Evolutionary conservation across 2,329 filamentous ascomycete species (phyloP).

Genomic region (Cordyceps tenuipes): DNA sequence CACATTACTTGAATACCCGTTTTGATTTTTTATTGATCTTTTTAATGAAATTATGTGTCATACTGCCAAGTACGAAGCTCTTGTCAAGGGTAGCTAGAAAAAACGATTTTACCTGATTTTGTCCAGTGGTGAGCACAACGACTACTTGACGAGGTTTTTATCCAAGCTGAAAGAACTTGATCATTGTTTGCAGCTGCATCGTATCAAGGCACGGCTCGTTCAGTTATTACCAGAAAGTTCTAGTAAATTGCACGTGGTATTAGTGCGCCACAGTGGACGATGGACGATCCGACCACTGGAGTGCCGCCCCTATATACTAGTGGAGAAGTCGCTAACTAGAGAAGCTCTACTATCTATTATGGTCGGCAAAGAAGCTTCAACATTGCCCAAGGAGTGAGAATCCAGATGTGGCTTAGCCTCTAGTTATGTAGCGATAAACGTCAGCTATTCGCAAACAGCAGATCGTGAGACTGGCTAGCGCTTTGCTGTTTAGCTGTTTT

Average conservation of each 20-base stretch:
- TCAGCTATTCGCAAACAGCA: background rate
- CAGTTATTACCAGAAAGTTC: too few relatives aligned
- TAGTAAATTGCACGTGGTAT: background rate
- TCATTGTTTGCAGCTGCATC: background rate
- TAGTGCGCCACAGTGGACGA: background rate
- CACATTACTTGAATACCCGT: too few relatives aligned
- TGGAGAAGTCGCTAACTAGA: background rate
- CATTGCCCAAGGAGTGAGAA: background rate
- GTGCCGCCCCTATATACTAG: background rate
- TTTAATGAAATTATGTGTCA: too few relatives aligned
- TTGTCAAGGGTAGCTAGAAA: too few relatives aligned
- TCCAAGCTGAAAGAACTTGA: too few relatives aligned
- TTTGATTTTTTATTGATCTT: too few relatives aligned
- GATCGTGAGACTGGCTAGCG: background rate
- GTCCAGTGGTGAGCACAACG: background rate
- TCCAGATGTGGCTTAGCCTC: conserved; percentile 5
- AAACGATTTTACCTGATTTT: too few relatives aligned
- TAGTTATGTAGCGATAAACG: background rate
- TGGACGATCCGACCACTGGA: background rate
- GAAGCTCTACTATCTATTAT: background rate
- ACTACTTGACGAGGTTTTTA: background rate
- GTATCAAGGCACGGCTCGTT: too few relatives aligned
- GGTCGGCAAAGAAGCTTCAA: background rate
- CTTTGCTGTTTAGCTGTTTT: background rate
- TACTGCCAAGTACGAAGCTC: too few relatives aligned